A percentile compares a stretch with the other conserved stretches of the same genome.
Conservation (phyloP, 352 stramenopile species). For the Globisporangium splendens region DNA sequence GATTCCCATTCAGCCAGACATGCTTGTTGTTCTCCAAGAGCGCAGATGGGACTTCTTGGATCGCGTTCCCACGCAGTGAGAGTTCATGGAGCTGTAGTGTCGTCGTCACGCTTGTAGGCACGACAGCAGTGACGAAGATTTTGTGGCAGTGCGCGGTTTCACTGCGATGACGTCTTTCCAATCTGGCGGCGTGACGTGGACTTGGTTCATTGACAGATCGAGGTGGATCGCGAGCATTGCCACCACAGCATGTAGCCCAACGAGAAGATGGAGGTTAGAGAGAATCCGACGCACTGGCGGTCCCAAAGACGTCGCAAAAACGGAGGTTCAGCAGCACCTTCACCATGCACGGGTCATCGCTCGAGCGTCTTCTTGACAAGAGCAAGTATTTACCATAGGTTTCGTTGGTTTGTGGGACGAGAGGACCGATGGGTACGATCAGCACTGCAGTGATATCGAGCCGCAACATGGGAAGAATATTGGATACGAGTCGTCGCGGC, state of each 20-base stretch:
- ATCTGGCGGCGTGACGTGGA: no score
- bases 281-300: not conserved
- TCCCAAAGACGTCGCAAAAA: not conserved
- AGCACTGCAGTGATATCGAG: slow-evolving; percentile 2
- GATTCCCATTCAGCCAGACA: slow-evolving; percentile 7
- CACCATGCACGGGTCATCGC: slow-evolving; percentile 3
- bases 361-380: not conserved
- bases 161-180: no score
- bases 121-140: not conserved
- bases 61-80: slow-evolving; percentile 5
- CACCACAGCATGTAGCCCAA: not conserved
- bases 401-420: not conserved
- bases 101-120: not conserved
- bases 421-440: not conserved
- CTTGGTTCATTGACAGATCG: no score
- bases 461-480: not conserved
- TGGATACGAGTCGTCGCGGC: not conserved
- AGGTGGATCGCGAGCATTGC: no score
- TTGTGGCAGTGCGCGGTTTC: no score
- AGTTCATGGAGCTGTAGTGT: not conserved
- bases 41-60: not conserved
- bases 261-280: slow-evolving; percentile 1
- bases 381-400: no score
- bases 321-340: slow-evolving; percentile 9
- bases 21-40: slow-evolving; percentile 4